Percentiles rank a stretch among this genome's conserved stretches.
Evolutionary conservation across 2,329 filamentous ascomycete species (phyloP).

Genomic region (Aquanectria penicillioides): DNA sequence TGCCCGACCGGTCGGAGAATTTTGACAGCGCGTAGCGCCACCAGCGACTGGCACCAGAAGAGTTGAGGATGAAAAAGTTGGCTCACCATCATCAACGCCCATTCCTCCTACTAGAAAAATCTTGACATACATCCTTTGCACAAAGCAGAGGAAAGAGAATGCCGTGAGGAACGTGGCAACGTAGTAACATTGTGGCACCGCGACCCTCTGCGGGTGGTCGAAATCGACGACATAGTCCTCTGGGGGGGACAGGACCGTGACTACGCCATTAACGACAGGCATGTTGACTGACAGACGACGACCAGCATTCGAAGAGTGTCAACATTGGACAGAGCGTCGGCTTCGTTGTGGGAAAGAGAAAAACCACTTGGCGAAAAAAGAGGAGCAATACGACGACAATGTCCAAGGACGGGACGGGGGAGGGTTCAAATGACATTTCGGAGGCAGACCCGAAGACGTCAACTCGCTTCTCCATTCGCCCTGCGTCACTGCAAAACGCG

Average conservation of each 20-base stretch:
- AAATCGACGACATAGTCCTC: conserved; percentile 48
- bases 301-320: background rate
- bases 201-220: conserved; percentile 42
- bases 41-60: background rate
- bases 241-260: conserved; percentile 37
- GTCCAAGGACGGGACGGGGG: background rate
- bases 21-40: background rate
- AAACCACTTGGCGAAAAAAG: background rate
- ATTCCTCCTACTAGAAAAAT: conserved; percentile 33
- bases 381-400: background rate
- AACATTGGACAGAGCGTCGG: background rate
- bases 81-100: conserved; percentile 41
- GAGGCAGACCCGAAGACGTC: too few relatives aligned
- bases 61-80: background rate
- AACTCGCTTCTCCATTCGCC: background rate
- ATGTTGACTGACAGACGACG: conserved; percentile 17
- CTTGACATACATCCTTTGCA: conserved; percentile 42
- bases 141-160: conserved; percentile 34
- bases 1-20: too few relatives aligned
- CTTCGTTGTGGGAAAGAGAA: background rate
- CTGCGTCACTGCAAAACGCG: background rate
- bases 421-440: background rate
- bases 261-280: conserved; percentile 28
- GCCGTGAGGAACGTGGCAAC: conserved; percentile 32
- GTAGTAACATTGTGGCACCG: conserved; percentile 35